These are phyloP conservation scores for Aspergillus jensenii DNA, from an alignment of 2,329 filamentous ascomycete species.

Conservation along the genomic window DNA sequence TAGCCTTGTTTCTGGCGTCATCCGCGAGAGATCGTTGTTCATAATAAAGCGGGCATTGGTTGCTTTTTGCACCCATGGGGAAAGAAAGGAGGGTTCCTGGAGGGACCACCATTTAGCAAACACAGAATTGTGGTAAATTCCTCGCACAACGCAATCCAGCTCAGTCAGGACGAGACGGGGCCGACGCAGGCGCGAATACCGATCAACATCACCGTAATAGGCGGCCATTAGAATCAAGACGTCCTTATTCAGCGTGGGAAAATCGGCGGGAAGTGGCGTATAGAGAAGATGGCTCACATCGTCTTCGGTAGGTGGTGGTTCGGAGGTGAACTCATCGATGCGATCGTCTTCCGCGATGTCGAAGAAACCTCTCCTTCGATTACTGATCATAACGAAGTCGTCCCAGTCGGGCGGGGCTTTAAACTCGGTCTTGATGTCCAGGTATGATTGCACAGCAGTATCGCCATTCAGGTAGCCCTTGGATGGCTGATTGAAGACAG, in stretches of 20 bases:
- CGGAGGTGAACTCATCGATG: neutral
- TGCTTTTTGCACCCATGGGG: neutral
- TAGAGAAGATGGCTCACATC: neutral
- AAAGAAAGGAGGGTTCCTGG: neutral
- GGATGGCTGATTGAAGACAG: neutral
- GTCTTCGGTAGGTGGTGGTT: neutral
- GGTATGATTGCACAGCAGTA: neutral
- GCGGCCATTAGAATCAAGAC: neutral
- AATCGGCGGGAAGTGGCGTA: neutral
- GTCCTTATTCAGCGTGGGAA: neutral
- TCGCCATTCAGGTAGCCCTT: neutral
- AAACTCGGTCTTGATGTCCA: neutral
- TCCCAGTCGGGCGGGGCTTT: too few relatives aligned
- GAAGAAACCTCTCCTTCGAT: neutral
- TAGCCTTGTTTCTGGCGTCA: fast-evolving
- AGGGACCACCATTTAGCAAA: neutral
- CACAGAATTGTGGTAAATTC: neutral
- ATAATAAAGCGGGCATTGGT: neutral
- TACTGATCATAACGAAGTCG: too few relatives aligned
- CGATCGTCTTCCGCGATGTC: neutral
- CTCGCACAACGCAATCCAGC: neutral
- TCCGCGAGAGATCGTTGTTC: neutral
- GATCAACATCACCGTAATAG: neutral
- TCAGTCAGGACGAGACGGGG: fast-evolving
- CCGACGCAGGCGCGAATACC: neutral